Base-by-base conservation (phyloP, 1,284 basidiomycete species). In the Phlebopus sp. region DNA sequence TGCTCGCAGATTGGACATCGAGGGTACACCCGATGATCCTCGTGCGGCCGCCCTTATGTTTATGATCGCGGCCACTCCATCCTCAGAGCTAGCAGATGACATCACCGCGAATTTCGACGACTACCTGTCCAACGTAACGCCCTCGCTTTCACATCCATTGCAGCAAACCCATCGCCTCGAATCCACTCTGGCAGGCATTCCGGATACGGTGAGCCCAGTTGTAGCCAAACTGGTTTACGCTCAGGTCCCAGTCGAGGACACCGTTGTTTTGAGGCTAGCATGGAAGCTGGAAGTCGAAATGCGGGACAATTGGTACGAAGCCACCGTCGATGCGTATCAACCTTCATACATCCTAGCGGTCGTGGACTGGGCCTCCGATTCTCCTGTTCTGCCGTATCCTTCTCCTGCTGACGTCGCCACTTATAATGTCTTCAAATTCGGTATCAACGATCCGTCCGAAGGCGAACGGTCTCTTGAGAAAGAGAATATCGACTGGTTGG, bases 221-320 rank as follows among this genome's bases (percentile, higher is more conserved):
- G 6, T 23, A 6, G 21, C 21, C 4, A 23, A 23, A 23, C 21
- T 23, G 3, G 21, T 23, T 23, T 23, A 23, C 21, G 6, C 21
- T 23, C 21, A 23, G 21, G 21, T 23, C 21, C 21, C 21, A 6
- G 21, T 23, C 6, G 21, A 3, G 21, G 21, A 23, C 21, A 23
- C 21, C 21, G 21, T 23, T 23, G 21, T 3, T 23, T 23, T 23
- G 6, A 23, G 21, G 21, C 4, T 1, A 3, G 1, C 52, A 7
- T 51, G 21, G 21, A 23, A 86, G 82, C 85, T 89, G 53, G 86
- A 89, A 59, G 85, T 90, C 14, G 87, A 90, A 73, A 87, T 91
- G 88, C 63, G 82, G 59, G 82, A 91, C 67, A 91, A 90, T 67
- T 90, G 87, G 87, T 91, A 91, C 49, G 86, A 91, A 62, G 76